Evolutionary conservation across 192 early-diverging fungal species (phyloP), one percentile per base, ranked within the genome.

Genomic region (Podila clonocystis): DNA sequence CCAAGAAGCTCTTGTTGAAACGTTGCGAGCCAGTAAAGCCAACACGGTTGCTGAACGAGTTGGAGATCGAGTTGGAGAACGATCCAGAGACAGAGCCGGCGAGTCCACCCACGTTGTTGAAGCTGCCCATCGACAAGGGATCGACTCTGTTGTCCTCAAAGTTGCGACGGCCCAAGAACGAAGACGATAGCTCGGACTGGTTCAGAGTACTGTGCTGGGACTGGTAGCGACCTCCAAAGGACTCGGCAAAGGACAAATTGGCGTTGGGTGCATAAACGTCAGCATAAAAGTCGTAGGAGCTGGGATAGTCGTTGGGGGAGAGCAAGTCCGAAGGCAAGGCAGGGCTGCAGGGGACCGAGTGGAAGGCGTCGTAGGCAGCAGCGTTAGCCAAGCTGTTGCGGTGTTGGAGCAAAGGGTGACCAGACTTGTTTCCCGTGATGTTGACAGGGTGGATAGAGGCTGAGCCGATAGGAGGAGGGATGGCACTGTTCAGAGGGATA

Each of bases 271-370:
- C 73, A 68, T 82, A 84, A 26, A 85, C 82, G 58, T 88, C 86
- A 38, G 84, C 79, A 65, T 85, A 87, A 69, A 85, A 83, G 71
- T 88, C 86, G 69, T 88, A 88, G 57, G 65, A 68, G 67, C 77
- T 80, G 19, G 74, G 57, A 61, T 88, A 88, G 64, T 88, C 86
- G 48, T 83, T 75, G 50, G 89, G 87, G 28, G 89, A 87, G 28
- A 90, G 68, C 17, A 90, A 65, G 64, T 90, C 87, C 60, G 86
- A 87, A 11, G 89, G 89, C 8, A 90, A 57, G 34, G 87, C 84
- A 22, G 82, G 80, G 65, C 67, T 78, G 79, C 74, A 75, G 30
- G 86, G 80, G 1, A 76, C 82, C 7, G 69, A 80, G 61, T 84
- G 85, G 29, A 82, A 85, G 48, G 80, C 75, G 26, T 85, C 84